These are phyloP conservation scores for Trichoderma sp. DNA, from an alignment of 2,329 filamentous ascomycete species.

Conservation along the genomic window DNA sequence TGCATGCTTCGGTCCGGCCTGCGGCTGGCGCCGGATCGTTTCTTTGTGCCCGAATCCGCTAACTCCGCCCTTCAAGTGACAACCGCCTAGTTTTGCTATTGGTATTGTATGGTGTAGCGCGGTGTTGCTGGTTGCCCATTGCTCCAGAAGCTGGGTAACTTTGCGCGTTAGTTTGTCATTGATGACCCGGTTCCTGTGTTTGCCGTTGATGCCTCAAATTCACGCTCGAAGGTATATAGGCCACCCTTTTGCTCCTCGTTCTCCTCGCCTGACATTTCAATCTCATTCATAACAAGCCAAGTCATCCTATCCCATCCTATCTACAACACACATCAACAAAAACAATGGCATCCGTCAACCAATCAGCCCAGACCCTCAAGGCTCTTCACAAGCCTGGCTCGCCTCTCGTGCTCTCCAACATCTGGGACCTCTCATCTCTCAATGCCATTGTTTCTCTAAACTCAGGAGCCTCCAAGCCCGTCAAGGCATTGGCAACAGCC, in stretches of 20 bases:
- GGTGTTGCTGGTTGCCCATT: neutral
- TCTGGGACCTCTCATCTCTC: slow-evolving; percentile 56
- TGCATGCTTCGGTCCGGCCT: neutral
- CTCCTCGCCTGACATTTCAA: too few species aligned
- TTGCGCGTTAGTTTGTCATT: neutral
- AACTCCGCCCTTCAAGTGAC: neutral
- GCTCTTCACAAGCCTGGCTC: slow-evolving; percentile 51
- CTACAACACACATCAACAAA: neutral
- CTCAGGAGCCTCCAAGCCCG: slow-evolving; percentile 35
- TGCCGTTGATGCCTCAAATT: neutral
- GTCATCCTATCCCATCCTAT: neutral
- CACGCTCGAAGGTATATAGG: neutral
- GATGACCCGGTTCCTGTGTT: neutral
- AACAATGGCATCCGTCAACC: slow-evolving; percentile 28
- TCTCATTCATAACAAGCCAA: neutral
- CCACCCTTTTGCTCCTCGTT: neutral
- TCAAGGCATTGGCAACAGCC: slow-evolving; percentile 49
- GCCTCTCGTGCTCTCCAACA: slow-evolving; percentile 56
- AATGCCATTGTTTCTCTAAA: slow-evolving; percentile 47
- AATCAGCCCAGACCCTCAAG: slow-evolving; percentile 39
- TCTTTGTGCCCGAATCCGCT: neutral
- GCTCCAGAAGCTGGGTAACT: neutral
- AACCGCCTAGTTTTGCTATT: neutral
- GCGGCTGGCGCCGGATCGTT: neutral
- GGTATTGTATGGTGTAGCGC: neutral